Conservation (phyloP, 495 filamentous ascomycete genomes). For the Podospora sp. region DNA sequence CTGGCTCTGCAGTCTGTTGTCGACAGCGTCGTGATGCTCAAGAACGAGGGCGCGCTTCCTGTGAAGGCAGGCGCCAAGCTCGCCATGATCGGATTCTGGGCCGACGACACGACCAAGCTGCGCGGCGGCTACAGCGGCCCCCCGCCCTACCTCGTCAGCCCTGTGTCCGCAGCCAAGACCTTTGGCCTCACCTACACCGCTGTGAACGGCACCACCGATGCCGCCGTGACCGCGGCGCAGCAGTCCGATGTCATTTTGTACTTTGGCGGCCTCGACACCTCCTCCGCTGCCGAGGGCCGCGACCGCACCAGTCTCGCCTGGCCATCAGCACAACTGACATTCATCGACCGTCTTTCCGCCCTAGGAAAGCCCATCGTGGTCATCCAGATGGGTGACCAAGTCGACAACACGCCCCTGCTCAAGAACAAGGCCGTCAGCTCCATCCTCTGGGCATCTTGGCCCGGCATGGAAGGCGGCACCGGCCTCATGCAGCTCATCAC, state of each 20-base stretch:
- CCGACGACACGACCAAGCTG: constrained; percentile 35
- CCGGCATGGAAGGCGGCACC: constrained; percentile 59
- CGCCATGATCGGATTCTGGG: constrained; percentile 46
- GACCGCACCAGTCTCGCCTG: constrained; percentile 48
- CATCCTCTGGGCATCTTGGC: constrained; percentile 57
- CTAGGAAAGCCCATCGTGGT: constrained; percentile 48
- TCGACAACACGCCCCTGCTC: constrained; percentile 59
- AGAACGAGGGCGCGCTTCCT: constrained; percentile 38
- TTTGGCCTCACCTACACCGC: constrained; percentile 29
- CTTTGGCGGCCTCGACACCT: constrained; percentile 49
- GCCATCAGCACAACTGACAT: constrained; percentile 44
- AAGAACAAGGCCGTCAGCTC: constrained; percentile 52
- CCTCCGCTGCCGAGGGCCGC: constrained; percentile 42
- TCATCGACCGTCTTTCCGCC: constrained; percentile 42
- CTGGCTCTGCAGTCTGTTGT: constrained; percentile 36
- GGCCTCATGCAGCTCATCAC: constrained; percentile 56
- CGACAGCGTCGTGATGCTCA: constrained; percentile 37
- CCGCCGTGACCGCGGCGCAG: constrained; percentile 39
- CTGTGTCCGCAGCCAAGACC: constrained; percentile 37
- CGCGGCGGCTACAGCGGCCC: constrained; percentile 44
- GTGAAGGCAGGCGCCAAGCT: constrained; percentile 28
- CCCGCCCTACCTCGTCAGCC: constrained; percentile 37
- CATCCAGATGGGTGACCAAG: constrained; percentile 55
- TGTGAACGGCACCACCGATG: constrained; percentile 29
- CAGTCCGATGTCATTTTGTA: constrained; percentile 49